A percentile compares a stretch with the other conserved stretches of the same genome.
Evolutionary conservation across 805 yeast species (phyloP).

Genomic region (Zygosaccharomyces kombuchaensis): DNA sequence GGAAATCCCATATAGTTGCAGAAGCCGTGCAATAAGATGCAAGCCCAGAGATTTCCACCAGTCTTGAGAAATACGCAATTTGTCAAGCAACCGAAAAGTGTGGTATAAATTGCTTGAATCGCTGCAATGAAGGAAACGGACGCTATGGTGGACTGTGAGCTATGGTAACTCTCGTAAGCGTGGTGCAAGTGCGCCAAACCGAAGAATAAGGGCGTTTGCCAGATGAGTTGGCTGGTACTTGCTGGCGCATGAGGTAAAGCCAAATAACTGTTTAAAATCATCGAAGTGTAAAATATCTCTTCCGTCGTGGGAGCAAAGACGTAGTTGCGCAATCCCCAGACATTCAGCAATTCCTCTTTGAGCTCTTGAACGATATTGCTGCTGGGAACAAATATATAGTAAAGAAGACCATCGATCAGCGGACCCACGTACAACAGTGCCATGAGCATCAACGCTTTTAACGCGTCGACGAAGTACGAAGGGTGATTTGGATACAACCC

Average conservation of each 20-base stretch:
- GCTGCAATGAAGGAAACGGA: slow-evolving; percentile 20
- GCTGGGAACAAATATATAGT: slow-evolving; percentile 17
- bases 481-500: slow-evolving; percentile 26
- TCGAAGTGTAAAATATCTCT: slow-evolving; percentile 34
- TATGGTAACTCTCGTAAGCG: slow-evolving; percentile 26
- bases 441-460: slow-evolving; percentile 15
- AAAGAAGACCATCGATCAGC: slow-evolving; percentile 20
- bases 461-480: slow-evolving; percentile 13
- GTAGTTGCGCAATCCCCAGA: slow-evolving; percentile 34
- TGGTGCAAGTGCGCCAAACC: slow-evolving; percentile 37
- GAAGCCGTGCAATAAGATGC: slow-evolving; percentile 28
- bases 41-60: slow-evolving; percentile 31
- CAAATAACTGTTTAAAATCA: slow-evolving; percentile 24
- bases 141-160: slow-evolving; percentile 15
- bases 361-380: slow-evolving; percentile 12
- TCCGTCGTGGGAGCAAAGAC: slow-evolving; percentile 35
- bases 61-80: slow-evolving; percentile 29
- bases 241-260: slow-evolving; percentile 9
- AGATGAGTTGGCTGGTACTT: slow-evolving; percentile 12
- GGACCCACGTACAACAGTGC: slow-evolving; percentile 28
- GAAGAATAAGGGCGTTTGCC: slow-evolving; percentile 30
- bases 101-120: slow-evolving; percentile 31
- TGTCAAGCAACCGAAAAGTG: slow-evolving; percentile 33
- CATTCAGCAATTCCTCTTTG: slow-evolving; percentile 19
- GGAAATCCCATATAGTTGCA: slow-evolving; percentile 37